phyloP scores from a whole-genome alignment of 2,329 filamentous ascomycete species.

The Fusarium luffae region DNA sequence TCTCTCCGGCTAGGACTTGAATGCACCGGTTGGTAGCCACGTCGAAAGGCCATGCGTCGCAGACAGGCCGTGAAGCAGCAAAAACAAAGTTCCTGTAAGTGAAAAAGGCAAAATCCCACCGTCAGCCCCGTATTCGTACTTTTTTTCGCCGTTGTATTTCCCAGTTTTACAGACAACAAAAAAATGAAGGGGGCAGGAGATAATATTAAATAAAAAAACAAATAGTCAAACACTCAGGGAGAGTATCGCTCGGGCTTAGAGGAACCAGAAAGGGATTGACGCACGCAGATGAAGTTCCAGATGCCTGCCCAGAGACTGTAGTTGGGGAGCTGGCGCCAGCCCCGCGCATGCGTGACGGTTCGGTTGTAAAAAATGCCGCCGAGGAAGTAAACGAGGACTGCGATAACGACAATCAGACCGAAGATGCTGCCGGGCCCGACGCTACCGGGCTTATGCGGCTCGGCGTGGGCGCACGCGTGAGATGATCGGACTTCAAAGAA shows the following conservation, averaged over 20 bases:
- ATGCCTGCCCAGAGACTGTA: constrained; percentile 93
- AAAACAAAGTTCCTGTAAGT: constrained; percentile 70
- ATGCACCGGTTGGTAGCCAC: constrained; percentile 75
- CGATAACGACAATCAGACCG: constrained; percentile 81
- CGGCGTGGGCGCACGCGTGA: constrained; percentile 78
- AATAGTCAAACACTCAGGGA: constrained; percentile 32
- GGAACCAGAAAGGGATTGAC: constrained; percentile 47
- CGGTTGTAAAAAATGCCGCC: constrained; percentile 96
- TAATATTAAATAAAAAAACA: neutral
- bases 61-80: constrained; percentile 77
- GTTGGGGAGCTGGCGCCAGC: constrained; percentile 95
- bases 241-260: constrained; percentile 48
- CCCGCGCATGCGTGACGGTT: constrained; percentile 91
- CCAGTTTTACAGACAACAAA: constrained; percentile 9
- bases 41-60: constrained; percentile 70
- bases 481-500: constrained; percentile 92
- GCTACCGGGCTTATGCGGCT: constrained; percentile 78
- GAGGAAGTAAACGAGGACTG: constrained; percentile 87
- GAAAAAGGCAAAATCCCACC: constrained; percentile 29
- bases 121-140: constrained; percentile 39
- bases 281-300: constrained; percentile 80
- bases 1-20: constrained; percentile 62
- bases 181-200: neutral
- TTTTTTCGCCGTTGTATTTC: constrained; percentile 4
- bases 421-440: constrained; percentile 82